A percentile compares a stretch with the other conserved stretches of the same genome.
Conservation (phyloP, 148 eudicot species). For the Diospyros lotus region DNA sequence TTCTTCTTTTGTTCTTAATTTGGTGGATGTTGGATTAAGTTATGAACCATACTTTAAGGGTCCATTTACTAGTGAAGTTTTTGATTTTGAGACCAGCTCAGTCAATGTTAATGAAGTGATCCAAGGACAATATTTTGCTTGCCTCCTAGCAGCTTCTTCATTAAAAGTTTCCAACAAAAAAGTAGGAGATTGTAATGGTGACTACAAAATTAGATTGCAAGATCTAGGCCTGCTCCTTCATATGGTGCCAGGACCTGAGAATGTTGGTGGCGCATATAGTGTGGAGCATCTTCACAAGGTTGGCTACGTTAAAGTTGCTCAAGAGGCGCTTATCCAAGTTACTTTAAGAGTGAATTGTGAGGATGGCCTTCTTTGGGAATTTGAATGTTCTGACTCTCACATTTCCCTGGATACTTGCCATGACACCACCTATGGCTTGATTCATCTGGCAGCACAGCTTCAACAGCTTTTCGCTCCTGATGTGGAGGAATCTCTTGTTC, state of each 20-base stretch:
- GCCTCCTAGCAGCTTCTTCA: conserved; percentile 76
- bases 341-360: conserved; percentile 42
- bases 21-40: conserved; percentile 82
- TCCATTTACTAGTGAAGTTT: conserved; percentile 21
- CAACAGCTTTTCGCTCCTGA: conserved; percentile 95
- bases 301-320: conserved; percentile 85
- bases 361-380: conserved; percentile 64
- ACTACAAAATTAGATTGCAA: conserved; percentile 57
- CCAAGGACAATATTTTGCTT: conserved; percentile 43
- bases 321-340: conserved; percentile 56
- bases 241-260: conserved; percentile 29
- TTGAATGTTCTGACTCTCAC: conserved; percentile 62
- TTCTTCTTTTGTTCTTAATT: conserved; percentile 58
- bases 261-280: conserved; percentile 37
- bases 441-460: conserved; percentile 65
- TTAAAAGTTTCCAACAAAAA: conserved; percentile 52
- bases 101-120: conserved; percentile 21
- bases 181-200: conserved; percentile 31
- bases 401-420: conserved; percentile 72
- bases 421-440: conserved; percentile 72
- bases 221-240: conserved; percentile 79
- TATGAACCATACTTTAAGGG: conserved; percentile 66
- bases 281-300: conserved; percentile 43
- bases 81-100: conserved; percentile 24
- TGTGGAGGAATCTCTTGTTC: conserved; percentile 67